These are phyloP conservation scores for Aquilaria malaccensis DNA, from an alignment of 345 rosid genomes.

Conservation along the genomic window DNA sequence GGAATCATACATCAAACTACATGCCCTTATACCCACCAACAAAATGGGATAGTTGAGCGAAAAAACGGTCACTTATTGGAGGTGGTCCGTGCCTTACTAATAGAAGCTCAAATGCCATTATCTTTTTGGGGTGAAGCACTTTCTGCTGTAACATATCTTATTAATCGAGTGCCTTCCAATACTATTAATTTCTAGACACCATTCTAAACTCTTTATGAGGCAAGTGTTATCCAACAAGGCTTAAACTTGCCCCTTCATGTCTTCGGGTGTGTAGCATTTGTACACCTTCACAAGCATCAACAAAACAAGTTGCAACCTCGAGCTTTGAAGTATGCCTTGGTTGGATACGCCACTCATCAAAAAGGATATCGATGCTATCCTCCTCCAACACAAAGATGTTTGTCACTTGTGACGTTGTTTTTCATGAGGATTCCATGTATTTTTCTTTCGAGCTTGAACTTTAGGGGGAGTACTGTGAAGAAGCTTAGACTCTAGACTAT, in stretches of 20 bases:
- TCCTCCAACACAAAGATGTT: conserved; percentile 6
- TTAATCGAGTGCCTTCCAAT: not conserved
- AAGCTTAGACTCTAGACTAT: not conserved
- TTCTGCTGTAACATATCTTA: not conserved
- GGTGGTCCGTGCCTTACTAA: not conserved
- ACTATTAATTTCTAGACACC: not conserved
- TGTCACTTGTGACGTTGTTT: not conserved
- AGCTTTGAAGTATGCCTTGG: not conserved
- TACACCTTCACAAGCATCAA: not conserved
- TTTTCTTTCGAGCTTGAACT: not conserved
- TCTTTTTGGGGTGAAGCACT: conserved; percentile 4
- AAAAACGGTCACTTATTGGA: not conserved
- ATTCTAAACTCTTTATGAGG: not conserved
- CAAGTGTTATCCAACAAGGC: not conserved
- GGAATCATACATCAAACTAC: not conserved
- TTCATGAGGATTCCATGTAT: not conserved
- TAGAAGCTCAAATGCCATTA: not conserved
- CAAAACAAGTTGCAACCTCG: no score
- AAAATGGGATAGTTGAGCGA: not conserved
- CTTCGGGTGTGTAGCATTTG: not conserved
- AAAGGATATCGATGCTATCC: not conserved
- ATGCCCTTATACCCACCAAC: not conserved
- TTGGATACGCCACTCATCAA: not conserved
- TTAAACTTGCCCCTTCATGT: not conserved
- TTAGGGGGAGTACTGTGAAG: not conserved